Base-by-base conservation (phyloP, 1,284 basidiomycete genomes). In the Boletellus dicymbophilus region DNA sequence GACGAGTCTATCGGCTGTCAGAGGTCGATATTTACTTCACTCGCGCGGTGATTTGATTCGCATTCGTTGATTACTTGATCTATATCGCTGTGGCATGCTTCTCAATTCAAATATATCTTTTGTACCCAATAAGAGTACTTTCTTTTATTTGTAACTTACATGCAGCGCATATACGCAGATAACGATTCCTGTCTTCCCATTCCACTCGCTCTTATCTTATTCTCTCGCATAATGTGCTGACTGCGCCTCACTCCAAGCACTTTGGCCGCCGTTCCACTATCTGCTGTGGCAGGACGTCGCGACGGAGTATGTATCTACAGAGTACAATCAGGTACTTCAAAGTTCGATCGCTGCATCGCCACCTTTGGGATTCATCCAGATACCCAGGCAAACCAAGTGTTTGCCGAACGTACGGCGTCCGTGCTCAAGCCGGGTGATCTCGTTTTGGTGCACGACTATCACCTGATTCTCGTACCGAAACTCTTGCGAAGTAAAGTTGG, bases 251-350 rank as follows among this genome's bases (percentile, higher is more conserved):
- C 27, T 33, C 20, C 16, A 60, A 93, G 91, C 89, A 31, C 84
- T 99, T 44, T 99, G 96, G 96, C 97, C 96, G 0, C 77, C 98
- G 25, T 97, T 99, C 81, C 97, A 99, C 75, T 99, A 99, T 69
- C 82, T 99, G 51, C 86, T 98, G 49, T 98, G 95, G 95, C 93
- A 97, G 69, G 95, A 97, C 66, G 93, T 91, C 49, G 85, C 88
- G 1, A 85, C 84, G 26, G 88, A 90, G 64, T 85, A 86, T 55
- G 83, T 87, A 9, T 85, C 85, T 13, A 85, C 85, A n/a, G 95
- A 69, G 30, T 66, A 66, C 28, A 62, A 69, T 27, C 59, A 54
- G 52, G 64, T 65, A 31, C 30, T 60, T n/a, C 31, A 11, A 20
- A 30, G 11, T 22, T 25, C 30, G 34, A 15, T 46, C 11, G 6